phyloP scores from a whole-genome alignment of 2,329 filamentous ascomycete species.

The Didymella pinodella region DNA sequence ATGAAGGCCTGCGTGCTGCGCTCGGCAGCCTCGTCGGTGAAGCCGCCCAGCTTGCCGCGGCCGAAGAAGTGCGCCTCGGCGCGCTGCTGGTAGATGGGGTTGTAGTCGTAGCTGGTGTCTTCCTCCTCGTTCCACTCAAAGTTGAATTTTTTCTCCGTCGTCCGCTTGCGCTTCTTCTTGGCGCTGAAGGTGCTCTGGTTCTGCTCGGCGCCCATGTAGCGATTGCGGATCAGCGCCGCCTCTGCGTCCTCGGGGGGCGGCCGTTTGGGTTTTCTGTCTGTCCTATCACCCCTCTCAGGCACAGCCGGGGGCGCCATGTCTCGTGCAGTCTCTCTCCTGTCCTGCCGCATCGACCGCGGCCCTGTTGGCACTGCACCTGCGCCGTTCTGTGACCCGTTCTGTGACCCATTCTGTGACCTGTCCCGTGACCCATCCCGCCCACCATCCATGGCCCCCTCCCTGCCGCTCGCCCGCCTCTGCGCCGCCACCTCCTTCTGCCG shows the following conservation, averaged over 20 bases:
- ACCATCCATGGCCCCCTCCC: too few species aligned
- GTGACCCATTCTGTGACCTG: background rate
- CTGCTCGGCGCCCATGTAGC: slow-evolving; percentile 91
- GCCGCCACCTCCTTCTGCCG: slow-evolving; percentile 72
- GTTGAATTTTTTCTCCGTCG: slow-evolving; percentile 97
- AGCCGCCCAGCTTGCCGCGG: slow-evolving; percentile 71
- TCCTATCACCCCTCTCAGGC: slow-evolving; percentile 47
- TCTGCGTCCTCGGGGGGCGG: slow-evolving; percentile 68
- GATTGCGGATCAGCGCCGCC: slow-evolving; percentile 74
- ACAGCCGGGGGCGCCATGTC: slow-evolving; percentile 63
- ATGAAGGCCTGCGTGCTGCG: slow-evolving; percentile 64
- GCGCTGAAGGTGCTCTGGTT: slow-evolving; percentile 90
- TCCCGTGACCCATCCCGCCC: slow-evolving; percentile 4
- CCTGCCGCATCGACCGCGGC: slow-evolving; percentile 71
- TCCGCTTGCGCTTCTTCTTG: slow-evolving; percentile 92
- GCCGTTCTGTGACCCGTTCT: slow-evolving; percentile 11
- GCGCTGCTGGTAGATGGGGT: slow-evolving; percentile 77
- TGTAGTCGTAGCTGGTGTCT: slow-evolving; percentile 85
- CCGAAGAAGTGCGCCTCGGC: slow-evolving; percentile 75
- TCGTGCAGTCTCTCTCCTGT: slow-evolving; percentile 33
- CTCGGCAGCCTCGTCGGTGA: slow-evolving; percentile 66
- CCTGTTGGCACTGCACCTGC: slow-evolving; percentile 68
- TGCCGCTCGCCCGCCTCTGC: slow-evolving; percentile 58
- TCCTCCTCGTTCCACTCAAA: slow-evolving; percentile 98
- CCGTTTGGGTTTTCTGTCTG: slow-evolving; percentile 33